Evolutionary conservation across 2,329 filamentous ascomycete species (phyloP), one percentile per base, ranked within the genome.

Genomic region (Neopestalotiopsis sp.): DNA sequence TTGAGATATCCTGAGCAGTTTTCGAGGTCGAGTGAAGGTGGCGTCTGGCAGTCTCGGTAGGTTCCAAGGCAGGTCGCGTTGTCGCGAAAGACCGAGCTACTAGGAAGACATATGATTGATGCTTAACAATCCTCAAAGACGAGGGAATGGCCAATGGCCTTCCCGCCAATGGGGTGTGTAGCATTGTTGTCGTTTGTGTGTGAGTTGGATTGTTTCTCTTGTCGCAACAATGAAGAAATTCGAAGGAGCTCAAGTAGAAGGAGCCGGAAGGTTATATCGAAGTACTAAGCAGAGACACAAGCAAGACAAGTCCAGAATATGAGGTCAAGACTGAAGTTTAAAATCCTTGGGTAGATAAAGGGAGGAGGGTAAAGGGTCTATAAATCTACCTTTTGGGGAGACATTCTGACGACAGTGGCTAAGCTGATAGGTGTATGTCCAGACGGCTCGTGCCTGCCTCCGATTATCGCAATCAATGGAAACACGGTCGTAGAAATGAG

Each of bases 21-120:
- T 67, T 68, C 4, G 69, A 68, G 2, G 69, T 66, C 28, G 66
- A 64, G 24, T 70, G 69, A 57, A 70, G 62, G 4, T n/a, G 45
- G 2, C 49, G 45, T n/a, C 63, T 66, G 5, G 20, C 28, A 10
- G 59, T 24, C 56, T 52, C 38, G 24, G 28, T 67, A 28, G 65
- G 40, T 42, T 40, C 45, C 52, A 60, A 24, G 61, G 65, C 49
- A 40, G 30, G 45, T 38, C 24, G 45, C 45, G 38, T 63, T 32
- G 59, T 52, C 14, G 66, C 49, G 40, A 67, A 52, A 17, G n/a
- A 12, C 58, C 66, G 57, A 20, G 66, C 38, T 20, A 67, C 59
- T n/a, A 61, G 65, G 56, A 69, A 58, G 5, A 64, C 63, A 49
- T 63, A 66, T 60, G 66, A 68, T 40, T 62, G 42, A 40, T 66